Base-by-base conservation (phyloP, 2,329 filamentous ascomycete genomes). In the Pseudogymnoascus sp. region DNA sequence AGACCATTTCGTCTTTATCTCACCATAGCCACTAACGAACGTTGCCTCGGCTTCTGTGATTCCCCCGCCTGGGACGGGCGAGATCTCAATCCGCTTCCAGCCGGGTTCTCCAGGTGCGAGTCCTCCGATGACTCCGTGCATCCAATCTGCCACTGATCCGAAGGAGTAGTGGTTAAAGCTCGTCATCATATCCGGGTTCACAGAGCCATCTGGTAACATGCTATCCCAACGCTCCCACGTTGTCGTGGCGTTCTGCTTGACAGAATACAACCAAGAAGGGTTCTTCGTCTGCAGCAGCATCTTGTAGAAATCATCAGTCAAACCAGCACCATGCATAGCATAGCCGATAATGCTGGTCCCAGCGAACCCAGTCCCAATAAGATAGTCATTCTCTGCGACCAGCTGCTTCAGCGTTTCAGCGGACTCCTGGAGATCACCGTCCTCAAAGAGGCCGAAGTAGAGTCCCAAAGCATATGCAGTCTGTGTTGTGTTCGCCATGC, bases 121-220 rank as follows among this genome's bases (percentile, higher is more conserved):
- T 3, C 72, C 72, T 3, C 69, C 72, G n/a, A 74, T 65, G 7
- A 68, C 69, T 61, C 69, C 64, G 62, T 75, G 71, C 39, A 75
- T 68, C 70, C 73, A 76, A 38, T 71, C 67, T 3, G 70, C 74
- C 28, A 75, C 71, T 16, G 71, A 70, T 5, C 73, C 74, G 5
- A 75, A 70, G 2, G 74, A 71, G 49, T 75, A 75, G 60, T 75
- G 74, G 58, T 76, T 73, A 58, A 74, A 71, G 22, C 70, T 73
- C 0, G 73, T 75, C 75, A 76, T 75, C 33, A 68, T 63, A 0
- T 73, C 69, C 0, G 71, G 69, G 60, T 75, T 75, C 16, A 75
- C 68, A 19, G 38, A 39, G 38, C 71, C 72, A 49, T 74, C 66
- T 0, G 70, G 69, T 16, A 73, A 61, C 61, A 75, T 65, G 9